Base-by-base conservation (phyloP, 148 eudicot species). In the Nepenthes mirabilis region DNA sequence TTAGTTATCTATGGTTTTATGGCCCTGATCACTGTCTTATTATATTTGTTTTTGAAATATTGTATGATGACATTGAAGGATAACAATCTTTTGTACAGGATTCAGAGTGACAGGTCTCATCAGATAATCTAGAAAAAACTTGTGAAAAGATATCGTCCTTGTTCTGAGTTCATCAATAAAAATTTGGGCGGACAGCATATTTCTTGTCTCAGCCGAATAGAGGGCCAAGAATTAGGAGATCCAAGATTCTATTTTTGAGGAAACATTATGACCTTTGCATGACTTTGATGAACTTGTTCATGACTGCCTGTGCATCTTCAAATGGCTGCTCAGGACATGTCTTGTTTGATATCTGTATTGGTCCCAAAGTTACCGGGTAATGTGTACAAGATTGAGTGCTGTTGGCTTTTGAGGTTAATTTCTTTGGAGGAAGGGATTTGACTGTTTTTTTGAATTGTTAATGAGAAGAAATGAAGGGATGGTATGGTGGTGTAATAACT, bases 381-480 rank as follows among this genome's bases (percentile, higher is more conserved):
- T 36, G 37, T 47, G 34, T 14, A 48, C 57, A 62, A 40, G 62
- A 54, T 51, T 65, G 57, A 33, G 53, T 47, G 57, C 51, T 14
- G 34, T 33, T 60, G 55, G 43, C 14, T 4, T 32, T 45, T 37
- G 43, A 52, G 65, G 36, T 57, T 14, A 13, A 62, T 3, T 23
- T 23, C 23, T 23, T 54, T 54, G 55, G 8, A n/a, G n/a, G 3
- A 50, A 52, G 32, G n/a, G 55, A 23, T 12, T 23, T 1, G 55
- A 52, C 14, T 52, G 32, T 52, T 52, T 52, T 11, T 52, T 32
- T 52, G 55, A 3, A 52, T 23, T 47, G 37, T 63, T 71, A 10
- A 76, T 72, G 76, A 71, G 71, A 56, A 67, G 79, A 75, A 67
- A 89, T 94, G 99, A 89, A 84, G 80, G 89, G 69, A 78, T 86